Conservation (phyloP, 1,139 yeast genomes). For the Taphrina wiesneri region DNA sequence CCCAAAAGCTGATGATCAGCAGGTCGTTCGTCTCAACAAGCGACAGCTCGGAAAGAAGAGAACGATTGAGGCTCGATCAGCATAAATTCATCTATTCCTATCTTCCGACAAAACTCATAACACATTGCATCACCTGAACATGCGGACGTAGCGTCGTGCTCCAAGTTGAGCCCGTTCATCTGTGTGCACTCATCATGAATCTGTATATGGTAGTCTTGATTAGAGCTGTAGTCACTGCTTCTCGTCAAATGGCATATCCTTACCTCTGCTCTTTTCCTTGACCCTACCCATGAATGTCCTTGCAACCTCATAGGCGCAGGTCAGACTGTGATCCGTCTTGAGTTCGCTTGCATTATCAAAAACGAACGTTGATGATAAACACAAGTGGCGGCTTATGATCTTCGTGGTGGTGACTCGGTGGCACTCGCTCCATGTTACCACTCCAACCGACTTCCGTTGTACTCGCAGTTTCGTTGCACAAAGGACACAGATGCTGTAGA, state of each 20-base stretch:
- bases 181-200: background rate
- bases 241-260: background rate
- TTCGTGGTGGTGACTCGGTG: background rate
- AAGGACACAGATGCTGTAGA: too few species aligned
- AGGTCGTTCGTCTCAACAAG: slow-evolving; percentile 31
- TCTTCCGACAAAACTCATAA: background rate
- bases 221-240: slow-evolving; percentile 1
- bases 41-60: slow-evolving; percentile 34
- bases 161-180: background rate
- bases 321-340: too few species aligned
- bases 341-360: too few species aligned
- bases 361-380: too few species aligned
- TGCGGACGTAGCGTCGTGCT: background rate
- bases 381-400: background rate
- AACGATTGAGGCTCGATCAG: slow-evolving; percentile 29
- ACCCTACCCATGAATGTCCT: too few species aligned
- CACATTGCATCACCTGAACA: background rate
- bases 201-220: background rate
- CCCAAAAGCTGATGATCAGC: slow-evolving; percentile 78
- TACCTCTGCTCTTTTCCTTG: background rate
- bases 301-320: too few species aligned
- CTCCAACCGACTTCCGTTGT: background rate
- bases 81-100: slow-evolving; percentile 1
- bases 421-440: background rate
- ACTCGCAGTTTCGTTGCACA: too few species aligned